phyloP scores from a whole-genome alignment of 2,329 filamentous ascomycete species.

The Penicillium sp. region DNA sequence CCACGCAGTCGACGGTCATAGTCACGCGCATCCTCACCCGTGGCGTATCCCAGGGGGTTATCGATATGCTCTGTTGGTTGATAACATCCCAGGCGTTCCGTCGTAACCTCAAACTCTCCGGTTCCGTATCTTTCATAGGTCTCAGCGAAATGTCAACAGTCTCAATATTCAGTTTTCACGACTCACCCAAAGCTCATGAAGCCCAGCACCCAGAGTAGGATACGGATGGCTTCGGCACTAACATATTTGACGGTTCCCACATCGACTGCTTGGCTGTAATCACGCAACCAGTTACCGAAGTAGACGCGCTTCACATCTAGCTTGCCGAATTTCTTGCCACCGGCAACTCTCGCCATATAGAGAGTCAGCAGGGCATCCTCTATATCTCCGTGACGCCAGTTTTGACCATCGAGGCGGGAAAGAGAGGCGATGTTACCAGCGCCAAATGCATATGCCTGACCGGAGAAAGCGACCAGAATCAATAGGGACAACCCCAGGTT shows the following conservation, averaged over 20 bases:
- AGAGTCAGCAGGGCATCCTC: constrained; percentile 83
- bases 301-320: constrained; percentile 85
- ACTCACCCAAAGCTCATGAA: constrained; percentile 81
- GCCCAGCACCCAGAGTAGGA: constrained; percentile 81
- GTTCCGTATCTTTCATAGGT: constrained; percentile 53
- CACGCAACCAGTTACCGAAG: constrained; percentile 92
- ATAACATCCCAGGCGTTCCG: constrained; percentile 75
- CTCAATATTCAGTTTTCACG: background rate
- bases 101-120: constrained; percentile 80
- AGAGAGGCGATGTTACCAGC: constrained; percentile 84
- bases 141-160: background rate
- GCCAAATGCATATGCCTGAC: constrained; percentile 73
- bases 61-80: constrained; percentile 81
- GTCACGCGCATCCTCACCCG: constrained; percentile 78
- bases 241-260: constrained; percentile 89
- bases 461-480: constrained; percentile 64
- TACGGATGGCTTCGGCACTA: constrained; percentile 83
- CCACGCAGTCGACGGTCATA: constrained; percentile 80
- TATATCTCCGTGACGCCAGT: constrained; percentile 89
- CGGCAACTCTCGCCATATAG: constrained; percentile 60
- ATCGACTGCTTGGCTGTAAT: constrained; percentile 93
- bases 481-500: constrained; percentile 37
- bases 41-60: constrained; percentile 77
- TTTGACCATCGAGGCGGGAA: constrained; percentile 77
- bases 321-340: constrained; percentile 82